A percentile compares a stretch with the other conserved stretches of the same genome.
phyloP scores from a whole-genome alignment of 441 rosid genomes.

The Mallotus repandus region DNA sequence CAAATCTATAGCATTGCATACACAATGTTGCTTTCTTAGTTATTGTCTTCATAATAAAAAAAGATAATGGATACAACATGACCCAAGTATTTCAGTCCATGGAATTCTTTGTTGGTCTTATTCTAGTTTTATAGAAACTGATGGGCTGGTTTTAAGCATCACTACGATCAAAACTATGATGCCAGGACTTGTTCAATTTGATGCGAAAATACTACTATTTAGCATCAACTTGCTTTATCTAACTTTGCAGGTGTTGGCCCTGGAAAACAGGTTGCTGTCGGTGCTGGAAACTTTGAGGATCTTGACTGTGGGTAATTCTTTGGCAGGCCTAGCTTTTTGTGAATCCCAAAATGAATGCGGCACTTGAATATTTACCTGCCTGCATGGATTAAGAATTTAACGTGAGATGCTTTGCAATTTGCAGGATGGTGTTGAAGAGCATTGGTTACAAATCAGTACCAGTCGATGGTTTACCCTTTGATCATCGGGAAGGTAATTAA shows the following conservation, averaged over 20 bases:
- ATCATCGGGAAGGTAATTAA: conserved; percentile 63
- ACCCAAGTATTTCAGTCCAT: not conserved
- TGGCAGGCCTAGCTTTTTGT: conserved; percentile 12
- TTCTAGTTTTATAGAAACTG: not conserved
- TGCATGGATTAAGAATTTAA: not conserved
- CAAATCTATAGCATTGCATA: not conserved
- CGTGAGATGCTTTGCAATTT: conserved; percentile 16
- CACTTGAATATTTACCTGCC: not conserved
- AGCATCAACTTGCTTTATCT: conserved; percentile 10
- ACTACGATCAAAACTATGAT: not conserved
- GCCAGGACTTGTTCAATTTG: not conserved
- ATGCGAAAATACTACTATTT: conserved; percentile 1
- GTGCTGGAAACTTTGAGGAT: conserved; percentile 75
- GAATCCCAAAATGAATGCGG: not conserved
- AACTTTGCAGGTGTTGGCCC: conserved; percentile 53
- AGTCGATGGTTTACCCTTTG: conserved; percentile 71
- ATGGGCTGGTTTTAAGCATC: not conserved
- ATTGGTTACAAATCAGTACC: conserved; percentile 90
- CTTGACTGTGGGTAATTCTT: conserved; percentile 66
- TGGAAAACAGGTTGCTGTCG: conserved; percentile 76
- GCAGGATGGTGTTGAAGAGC: conserved; percentile 84
- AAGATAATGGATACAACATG: not conserved
- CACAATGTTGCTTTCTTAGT: not conserved
- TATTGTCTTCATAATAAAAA: not conserved
- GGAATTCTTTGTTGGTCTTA: not conserved